Evolutionary conservation across 305 asterid species (phyloP), one percentile per base, ranked within the genome.

Genomic region (Rubia occidens): DNA sequence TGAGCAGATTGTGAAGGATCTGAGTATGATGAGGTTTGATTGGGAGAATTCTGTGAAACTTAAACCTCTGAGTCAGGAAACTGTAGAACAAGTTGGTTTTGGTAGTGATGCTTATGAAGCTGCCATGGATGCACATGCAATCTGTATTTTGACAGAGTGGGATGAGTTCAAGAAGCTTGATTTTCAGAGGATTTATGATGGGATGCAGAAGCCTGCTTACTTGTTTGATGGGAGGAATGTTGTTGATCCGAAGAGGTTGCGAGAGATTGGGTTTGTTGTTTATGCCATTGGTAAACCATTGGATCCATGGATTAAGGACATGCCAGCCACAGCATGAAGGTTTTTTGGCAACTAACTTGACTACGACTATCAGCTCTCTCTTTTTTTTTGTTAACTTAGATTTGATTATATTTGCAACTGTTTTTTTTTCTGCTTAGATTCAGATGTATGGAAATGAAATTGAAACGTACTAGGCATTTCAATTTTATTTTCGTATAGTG

Each of bases 91-190:
- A 37, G 67, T 62, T 2, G 37, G 67, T n/a, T 62, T 62, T 62
- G 49, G 29, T 0, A 15, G 49, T 8, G 67, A 35, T 62, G 67
- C 67, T 15, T 62, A 62, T 62, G 49, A 62, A 11, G 67, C 49
- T 15, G 49, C 67, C 44, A 62, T 5, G 13, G 29, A 39, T 62
- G 67, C 67, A 15, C 67, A 62, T 37, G 49, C 67, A 0, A 9
- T 62, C 5, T 37, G 47, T n/a, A 11, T 62, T 62, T n/a, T 62
- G 29, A 62, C 67, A n/a, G 67, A 62, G 49, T 62, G 67, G 67
- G 67, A 62, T 62, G 67, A 62, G 67, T 62, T 62, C 49, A 62
- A n/a, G 49, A 37, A 62, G 13, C 49, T 62, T 37, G 67, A 62
- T 62, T 62, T 37, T 2, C 26, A 62, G 67, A 39, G 47, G 67